Conservation (phyloP, 805 yeast species). For the Schwanniomyces polymorphus region DNA sequence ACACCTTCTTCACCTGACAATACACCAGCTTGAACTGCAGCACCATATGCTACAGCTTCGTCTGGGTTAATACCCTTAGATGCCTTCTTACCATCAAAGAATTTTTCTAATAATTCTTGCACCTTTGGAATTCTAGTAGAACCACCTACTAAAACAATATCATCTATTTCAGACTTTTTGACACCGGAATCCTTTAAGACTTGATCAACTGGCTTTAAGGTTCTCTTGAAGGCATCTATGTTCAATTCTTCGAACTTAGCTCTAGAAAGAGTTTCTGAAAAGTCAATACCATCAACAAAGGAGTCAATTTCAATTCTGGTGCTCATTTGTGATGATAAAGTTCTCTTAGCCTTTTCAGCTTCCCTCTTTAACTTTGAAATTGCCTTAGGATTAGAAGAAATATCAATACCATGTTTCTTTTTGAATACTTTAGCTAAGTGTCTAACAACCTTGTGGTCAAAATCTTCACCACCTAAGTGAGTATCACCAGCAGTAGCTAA, state of each 20-base stretch:
- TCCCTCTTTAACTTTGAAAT: conserved; percentile 48
- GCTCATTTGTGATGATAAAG: conserved; percentile 45
- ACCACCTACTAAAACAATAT: conserved; percentile 50
- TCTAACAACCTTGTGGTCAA: conserved; percentile 43
- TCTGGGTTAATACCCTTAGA: conserved; percentile 51
- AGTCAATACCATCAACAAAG: conserved; percentile 49
- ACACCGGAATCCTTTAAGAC: conserved; percentile 46
- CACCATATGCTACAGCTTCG: conserved; percentile 58
- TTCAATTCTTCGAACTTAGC: conserved; percentile 51
- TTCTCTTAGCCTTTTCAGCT: conserved; percentile 51
- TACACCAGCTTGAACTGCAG: conserved; percentile 99
- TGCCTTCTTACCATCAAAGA: conserved; percentile 57
- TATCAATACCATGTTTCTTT: conserved; percentile 46
- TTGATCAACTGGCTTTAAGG: conserved; percentile 48
- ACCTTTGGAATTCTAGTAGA: conserved; percentile 53
- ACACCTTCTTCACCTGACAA: conserved; percentile 95
- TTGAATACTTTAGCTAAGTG: conserved; percentile 43
- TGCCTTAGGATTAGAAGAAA: conserved; percentile 41
- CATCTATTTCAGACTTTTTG: conserved; percentile 46
- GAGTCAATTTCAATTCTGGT: conserved; percentile 47
- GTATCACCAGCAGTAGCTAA: conserved; percentile 49
- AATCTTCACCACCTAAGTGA: no score
- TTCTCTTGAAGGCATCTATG: conserved; percentile 44
- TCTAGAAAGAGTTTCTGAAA: conserved; percentile 46
- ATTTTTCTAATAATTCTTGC: conserved; percentile 46